These are phyloP conservation scores for Endogone sp. DNA, from an alignment of 192 early-diverging fungal genomes.

Conservation along the genomic window DNA sequence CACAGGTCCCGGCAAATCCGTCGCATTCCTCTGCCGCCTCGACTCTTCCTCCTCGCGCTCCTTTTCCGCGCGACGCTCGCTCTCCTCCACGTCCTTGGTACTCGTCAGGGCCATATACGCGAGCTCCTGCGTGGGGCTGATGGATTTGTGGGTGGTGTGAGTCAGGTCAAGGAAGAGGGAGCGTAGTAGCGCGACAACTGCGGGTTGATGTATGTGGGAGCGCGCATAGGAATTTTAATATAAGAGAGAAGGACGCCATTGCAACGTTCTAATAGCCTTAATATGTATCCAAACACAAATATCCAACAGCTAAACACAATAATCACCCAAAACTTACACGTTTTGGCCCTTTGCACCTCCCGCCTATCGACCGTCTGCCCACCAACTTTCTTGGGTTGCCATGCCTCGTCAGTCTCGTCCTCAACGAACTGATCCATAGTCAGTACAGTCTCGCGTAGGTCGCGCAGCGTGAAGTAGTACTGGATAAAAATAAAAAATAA, in stretches of 20 bases:
- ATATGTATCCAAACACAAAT: too few species aligned
- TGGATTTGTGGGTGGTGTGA: constrained; percentile 33
- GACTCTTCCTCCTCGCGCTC: neutral
- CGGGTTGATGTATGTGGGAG: neutral
- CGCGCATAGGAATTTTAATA: too few species aligned
- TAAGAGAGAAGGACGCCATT: neutral
- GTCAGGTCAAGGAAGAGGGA: constrained; percentile 46
- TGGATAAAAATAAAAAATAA: constrained; percentile 14
- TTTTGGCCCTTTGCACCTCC: constrained; percentile 44
- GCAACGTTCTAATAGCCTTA: too few species aligned
- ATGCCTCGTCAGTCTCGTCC: constrained; percentile 24
- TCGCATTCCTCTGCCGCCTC: neutral
- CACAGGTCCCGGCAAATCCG: neutral
- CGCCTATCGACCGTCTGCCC: constrained; percentile 31
- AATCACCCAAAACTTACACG: constrained; percentile 42
- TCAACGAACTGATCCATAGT: constrained; percentile 40
- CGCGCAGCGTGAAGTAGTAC: constrained; percentile 64
- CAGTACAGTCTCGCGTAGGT: constrained; percentile 59
- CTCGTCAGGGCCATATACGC: constrained; percentile 53
- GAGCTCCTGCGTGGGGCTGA: constrained; percentile 51
- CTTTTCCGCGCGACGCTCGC: neutral
- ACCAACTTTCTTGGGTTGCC: constrained; percentile 43
- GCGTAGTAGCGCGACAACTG: constrained; percentile 49
- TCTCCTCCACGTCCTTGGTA: constrained; percentile 18
- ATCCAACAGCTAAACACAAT: too few species aligned